These are phyloP conservation scores for Madurella mycetomatis DNA, from an alignment of 2,329 filamentous ascomycete genomes.

Conservation along the genomic window DNA sequence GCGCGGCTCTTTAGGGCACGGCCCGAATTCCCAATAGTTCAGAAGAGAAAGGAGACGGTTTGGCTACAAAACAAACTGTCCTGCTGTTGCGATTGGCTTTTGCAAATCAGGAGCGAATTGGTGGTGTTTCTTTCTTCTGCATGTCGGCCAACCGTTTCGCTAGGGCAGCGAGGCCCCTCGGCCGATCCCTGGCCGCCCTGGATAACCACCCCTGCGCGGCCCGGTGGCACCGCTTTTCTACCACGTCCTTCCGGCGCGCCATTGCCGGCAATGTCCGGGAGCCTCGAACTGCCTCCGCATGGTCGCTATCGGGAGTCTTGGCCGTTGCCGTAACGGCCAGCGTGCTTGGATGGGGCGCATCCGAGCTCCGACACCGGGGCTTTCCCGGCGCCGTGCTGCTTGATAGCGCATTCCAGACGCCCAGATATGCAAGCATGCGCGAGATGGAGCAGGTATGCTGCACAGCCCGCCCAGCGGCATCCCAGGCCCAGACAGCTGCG, in stretches of 20 bases:
- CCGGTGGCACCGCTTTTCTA: slow-evolving; percentile 23
- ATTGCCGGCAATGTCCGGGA: slow-evolving; percentile 6
- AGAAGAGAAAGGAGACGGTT: background rate
- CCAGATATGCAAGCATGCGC: slow-evolving; percentile 38
- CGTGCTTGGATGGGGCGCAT: slow-evolving; percentile 39
- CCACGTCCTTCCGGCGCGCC: slow-evolving; percentile 20
- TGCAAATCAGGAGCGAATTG: no score
- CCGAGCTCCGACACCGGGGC: slow-evolving; percentile 27
- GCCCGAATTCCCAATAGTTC: background rate
- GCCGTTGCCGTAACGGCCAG: slow-evolving; percentile 38
- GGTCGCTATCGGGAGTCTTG: slow-evolving; percentile 34
- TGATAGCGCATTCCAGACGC: slow-evolving; percentile 25
- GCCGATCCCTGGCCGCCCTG: slow-evolving; percentile 22
- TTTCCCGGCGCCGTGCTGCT: slow-evolving; percentile 27
- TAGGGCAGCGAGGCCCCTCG: slow-evolving; percentile 29
- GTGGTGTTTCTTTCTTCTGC: slow-evolving; percentile 17
- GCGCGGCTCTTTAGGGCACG: background rate
- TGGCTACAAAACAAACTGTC: background rate
- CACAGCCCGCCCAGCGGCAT: background rate
- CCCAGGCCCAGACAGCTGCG: background rate
- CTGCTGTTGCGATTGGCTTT: no score
- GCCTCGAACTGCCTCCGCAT: slow-evolving; percentile 23
- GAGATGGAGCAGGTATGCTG: slow-evolving; percentile 40
- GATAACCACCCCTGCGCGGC: slow-evolving; percentile 12
- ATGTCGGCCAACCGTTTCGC: slow-evolving; percentile 30